These are phyloP conservation scores for Ogataea degrootiae DNA, from an alignment of 805 yeast genomes.

Conservation along the genomic window DNA sequence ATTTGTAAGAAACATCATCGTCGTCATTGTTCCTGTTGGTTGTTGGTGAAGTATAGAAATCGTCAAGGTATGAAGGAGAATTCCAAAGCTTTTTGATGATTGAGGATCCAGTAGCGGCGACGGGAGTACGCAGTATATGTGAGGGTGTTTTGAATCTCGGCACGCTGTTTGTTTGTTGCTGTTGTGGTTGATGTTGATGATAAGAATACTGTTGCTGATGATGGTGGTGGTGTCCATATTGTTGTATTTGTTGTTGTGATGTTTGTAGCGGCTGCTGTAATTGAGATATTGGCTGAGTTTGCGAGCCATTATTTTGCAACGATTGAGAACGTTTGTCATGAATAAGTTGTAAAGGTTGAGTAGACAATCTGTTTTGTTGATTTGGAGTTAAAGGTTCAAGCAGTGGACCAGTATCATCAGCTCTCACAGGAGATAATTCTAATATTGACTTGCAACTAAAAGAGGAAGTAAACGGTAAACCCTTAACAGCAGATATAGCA, in stretches of 20 bases:
- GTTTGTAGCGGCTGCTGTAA: not conserved
- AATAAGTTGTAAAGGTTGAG: slow-evolving; percentile 13
- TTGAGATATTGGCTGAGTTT: not conserved
- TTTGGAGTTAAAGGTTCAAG: slow-evolving; percentile 62
- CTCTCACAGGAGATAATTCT: slow-evolving; percentile 56
- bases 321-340: slow-evolving; percentile 7
- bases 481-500: slow-evolving; percentile 29
- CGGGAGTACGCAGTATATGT: slow-evolving; percentile 17
- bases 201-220: not conserved
- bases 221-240: not conserved
- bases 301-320: not conserved
- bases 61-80: slow-evolving; percentile 63
- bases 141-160: slow-evolving; percentile 28
- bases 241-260: not conserved
- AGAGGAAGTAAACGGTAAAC: slow-evolving; percentile 54
- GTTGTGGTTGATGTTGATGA: slow-evolving; percentile 3
- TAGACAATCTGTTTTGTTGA: slow-evolving; percentile 8
- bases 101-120: slow-evolving; percentile 24
- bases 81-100: slow-evolving; percentile 53
- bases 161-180: slow-evolving; percentile 7
- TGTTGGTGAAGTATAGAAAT: slow-evolving; percentile 54
- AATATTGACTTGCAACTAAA: slow-evolving; percentile 63
- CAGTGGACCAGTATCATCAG: slow-evolving; percentile 59
- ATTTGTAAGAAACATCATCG: slow-evolving; percentile 24
- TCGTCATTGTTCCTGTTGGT: slow-evolving; percentile 17